A percentile compares a stretch with the other conserved stretches of the same genome.
These are phyloP conservation scores for Pyropia haitanensis DNA, from an alignment of 23 red algal genomes.

Conservation along the genomic window DNA sequence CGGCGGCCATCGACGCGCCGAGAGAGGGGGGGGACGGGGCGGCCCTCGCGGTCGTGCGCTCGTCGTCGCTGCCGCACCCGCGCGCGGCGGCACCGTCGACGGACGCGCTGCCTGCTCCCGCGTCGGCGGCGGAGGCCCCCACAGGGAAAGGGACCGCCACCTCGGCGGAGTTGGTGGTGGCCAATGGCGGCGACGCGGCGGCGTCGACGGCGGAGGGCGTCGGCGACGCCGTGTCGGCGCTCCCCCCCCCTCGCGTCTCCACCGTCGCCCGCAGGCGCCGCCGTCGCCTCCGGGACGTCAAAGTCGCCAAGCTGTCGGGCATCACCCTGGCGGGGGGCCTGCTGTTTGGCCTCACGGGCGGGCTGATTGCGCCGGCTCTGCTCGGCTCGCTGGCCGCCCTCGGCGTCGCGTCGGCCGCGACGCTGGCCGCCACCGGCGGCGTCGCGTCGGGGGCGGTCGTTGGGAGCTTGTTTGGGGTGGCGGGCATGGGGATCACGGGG, in stretches of 20 bases:
- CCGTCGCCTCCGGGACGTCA: conserved; percentile 1
- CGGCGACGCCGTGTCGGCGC: not conserved
- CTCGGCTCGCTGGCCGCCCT: conserved; percentile 72
- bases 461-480: conserved; percentile 81
- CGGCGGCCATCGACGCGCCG: not conserved
- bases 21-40: conserved; percentile 11
- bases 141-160: conserved; percentile 6
- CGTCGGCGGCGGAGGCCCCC: too few species aligned
- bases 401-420: conserved; percentile 68
- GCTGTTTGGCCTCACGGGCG: conserved; percentile 91
- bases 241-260: not conserved
- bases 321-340: conserved; percentile 86
- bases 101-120: too few species aligned
- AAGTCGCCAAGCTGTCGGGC: conserved; percentile 52
- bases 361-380: conserved; percentile 81
- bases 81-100: not conserved
- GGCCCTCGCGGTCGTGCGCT: too few species aligned
- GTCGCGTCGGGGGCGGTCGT: conserved; percentile 83
- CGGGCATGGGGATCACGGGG: conserved; percentile 61
- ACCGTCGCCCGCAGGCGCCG: not conserved
- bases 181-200: too few species aligned
- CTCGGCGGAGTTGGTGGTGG: too few species aligned
- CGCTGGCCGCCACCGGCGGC: conserved; percentile 71
- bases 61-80: not conserved
- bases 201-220: not conserved